Evolutionary conservation across 192 early-diverging fungal genomes (phyloP), one percentile per base, ranked within the genome.

Genomic region (Coemansia asiatica): DNA sequence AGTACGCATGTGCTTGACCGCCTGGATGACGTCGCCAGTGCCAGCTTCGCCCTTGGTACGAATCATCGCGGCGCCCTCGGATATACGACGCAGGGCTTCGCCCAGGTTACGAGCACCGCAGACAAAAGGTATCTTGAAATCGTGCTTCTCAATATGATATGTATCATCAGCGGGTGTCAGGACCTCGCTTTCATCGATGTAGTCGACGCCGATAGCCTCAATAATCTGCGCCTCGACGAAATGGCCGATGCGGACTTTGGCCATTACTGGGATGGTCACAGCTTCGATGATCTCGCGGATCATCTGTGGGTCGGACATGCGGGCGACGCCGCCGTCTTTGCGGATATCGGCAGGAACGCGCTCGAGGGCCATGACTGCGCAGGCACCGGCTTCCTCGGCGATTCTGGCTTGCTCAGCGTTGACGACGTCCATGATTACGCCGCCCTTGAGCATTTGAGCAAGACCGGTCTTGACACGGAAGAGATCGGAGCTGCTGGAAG

Each of bases 251-350:
- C 97, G 90, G 79, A 95, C 95, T 83, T 96, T 98, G 80, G 95
- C 97, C 95, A 99, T 98, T 66, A 99, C 95, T n/a, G 97, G 97
- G 83, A 99, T 97, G 19, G 95, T 95, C 61, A 99, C 95, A 16
- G 97, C 95, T 6, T 72, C 88, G 68, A 90, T 92, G 83, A 99
- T 99, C 74, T 95, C 95, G 78, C 88, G 92, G 87, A 99, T 99
- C 93, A 99, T 96, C 71, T 88, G 81, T 63, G 97, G 97, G 80
- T 98, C 97, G 22, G 95, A 98, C 97, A 99, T 99, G 63, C 97
- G 95, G 22, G 97, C 88, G 55, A 99, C 97, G 56, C 97, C 97
- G 75, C 93, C 97, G 73, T 98, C 90, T 79, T 90, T 92, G 76
- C 97, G 90, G 78, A 99, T 99, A 83, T 99, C 97, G 61, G 97